phyloP scores from a whole-genome alignment of 116 monocot genomes.

The Posidonia oceanica region DNA sequence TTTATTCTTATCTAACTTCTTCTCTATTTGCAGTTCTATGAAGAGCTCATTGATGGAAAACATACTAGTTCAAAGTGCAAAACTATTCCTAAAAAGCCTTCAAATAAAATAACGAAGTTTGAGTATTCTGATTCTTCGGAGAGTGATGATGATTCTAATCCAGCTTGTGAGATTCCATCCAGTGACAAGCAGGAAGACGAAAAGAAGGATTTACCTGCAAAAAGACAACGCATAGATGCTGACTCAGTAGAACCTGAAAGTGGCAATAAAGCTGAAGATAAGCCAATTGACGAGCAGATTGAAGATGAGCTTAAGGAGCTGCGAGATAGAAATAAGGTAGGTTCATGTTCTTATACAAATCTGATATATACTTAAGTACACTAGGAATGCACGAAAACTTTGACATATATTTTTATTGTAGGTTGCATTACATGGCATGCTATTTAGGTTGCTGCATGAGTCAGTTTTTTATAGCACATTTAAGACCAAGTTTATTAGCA shows the following conservation, averaged over 20 bases:
- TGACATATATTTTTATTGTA: not conserved
- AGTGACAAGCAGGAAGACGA: conserved; percentile 21
- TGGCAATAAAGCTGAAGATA: conserved; percentile 23
- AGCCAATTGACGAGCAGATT: conserved; percentile 74
- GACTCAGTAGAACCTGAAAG: conserved; percentile 10
- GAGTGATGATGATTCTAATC: conserved; percentile 37
- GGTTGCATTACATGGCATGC: no score
- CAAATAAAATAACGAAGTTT: conserved; percentile 83
- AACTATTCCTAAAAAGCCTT: conserved; percentile 33
- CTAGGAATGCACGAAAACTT: not conserved
- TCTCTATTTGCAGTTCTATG: conserved; percentile 58
- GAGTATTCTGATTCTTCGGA: conserved; percentile 74
- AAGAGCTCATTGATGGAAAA: conserved; percentile 57
- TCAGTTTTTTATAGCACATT: no score
- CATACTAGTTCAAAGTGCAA: conserved; percentile 15
- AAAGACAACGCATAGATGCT: conserved; percentile 7
- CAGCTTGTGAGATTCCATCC: conserved; percentile 14
- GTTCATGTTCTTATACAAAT: conserved; percentile 1
- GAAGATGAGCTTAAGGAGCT: conserved; percentile 82
- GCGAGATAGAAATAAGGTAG: conserved; percentile 82
- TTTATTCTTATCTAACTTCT: not conserved
- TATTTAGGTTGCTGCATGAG: no score
- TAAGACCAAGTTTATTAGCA: no score
- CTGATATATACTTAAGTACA: not conserved
- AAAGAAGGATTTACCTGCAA: conserved; percentile 19